phyloP scores from a whole-genome alignment of 371 early-diverging fungal genomes.

The Thermomucor indicae-seudaticae region DNA sequence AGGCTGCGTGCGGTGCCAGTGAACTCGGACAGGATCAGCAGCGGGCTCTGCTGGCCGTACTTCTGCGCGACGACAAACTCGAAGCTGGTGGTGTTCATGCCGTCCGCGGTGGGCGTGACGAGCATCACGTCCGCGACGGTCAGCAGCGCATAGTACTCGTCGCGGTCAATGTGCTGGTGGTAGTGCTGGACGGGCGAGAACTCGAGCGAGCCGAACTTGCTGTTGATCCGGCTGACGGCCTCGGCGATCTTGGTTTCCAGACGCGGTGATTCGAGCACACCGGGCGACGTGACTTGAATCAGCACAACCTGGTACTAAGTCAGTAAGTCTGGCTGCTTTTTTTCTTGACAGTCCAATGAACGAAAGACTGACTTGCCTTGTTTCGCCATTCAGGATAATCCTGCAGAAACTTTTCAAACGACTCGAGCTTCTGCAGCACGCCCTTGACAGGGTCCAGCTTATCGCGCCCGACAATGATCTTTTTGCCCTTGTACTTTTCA shows the following conservation, averaged over 20 bases:
- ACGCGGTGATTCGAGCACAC: constrained; percentile 4
- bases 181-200: constrained; percentile 95
- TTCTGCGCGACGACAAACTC: constrained; percentile 97
- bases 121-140: constrained; percentile 92
- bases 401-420: constrained; percentile 89
- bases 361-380: too few relatives aligned
- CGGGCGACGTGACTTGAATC: constrained; percentile 75
- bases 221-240: constrained; percentile 90
- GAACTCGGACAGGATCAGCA: constrained; percentile 94
- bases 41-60: constrained; percentile 81
- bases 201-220: constrained; percentile 92
- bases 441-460: constrained; percentile 99
- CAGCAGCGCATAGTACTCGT: constrained; percentile 95
- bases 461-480: constrained; percentile 97
- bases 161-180: constrained; percentile 91
- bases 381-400: constrained; percentile 90
- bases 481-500: constrained; percentile 86
- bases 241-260: constrained; percentile 86
- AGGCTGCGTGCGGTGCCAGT: constrained; percentile 94
- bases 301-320: constrained; percentile 78
- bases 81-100: constrained; percentile 99
- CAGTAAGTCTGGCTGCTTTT: not conserved
- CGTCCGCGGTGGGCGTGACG: constrained; percentile 96
- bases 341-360: too few relatives aligned
- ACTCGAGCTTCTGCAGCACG: constrained; percentile 93